phyloP scores from a whole-genome alignment of 2,329 filamentous ascomycete species.

The Calycina herbarum region DNA sequence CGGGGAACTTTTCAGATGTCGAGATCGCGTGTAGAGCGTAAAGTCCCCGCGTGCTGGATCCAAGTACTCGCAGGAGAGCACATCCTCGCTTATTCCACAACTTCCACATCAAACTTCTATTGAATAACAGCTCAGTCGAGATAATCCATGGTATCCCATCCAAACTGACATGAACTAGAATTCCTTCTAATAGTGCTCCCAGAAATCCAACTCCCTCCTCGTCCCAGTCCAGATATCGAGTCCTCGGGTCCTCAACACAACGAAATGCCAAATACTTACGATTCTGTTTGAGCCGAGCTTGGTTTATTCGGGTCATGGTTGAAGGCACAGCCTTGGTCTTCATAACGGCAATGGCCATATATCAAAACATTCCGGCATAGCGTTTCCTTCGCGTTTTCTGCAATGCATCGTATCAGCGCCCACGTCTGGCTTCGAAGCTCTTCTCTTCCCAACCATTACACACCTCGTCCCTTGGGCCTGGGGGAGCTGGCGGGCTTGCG shows the following conservation, averaged over 20 bases:
- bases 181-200: neutral
- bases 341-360: conserved; percentile 89
- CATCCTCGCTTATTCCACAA: neutral
- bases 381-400: conserved; percentile 81
- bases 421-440: neutral
- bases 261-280: conserved; percentile 43
- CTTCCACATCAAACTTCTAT: neutral
- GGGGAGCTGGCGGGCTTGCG: conserved; percentile 51
- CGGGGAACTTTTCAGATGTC: neutral
- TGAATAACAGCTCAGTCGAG: neutral
- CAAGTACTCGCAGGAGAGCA: neutral
- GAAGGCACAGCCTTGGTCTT: conserved; percentile 85
- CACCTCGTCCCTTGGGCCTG: conserved; percentile 57
- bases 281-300: conserved; percentile 47
- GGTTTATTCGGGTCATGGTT: conserved; percentile 77
- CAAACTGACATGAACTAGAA: neutral
- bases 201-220: neutral
- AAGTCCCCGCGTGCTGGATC: neutral
- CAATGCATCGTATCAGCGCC: conserved; percentile 25
- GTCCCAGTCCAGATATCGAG: neutral
- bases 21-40: neutral
- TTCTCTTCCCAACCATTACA: conserved; percentile 26
- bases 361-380: conserved; percentile 91
- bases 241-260: neutral
- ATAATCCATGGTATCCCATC: too few species aligned